A percentile compares a stretch with the other conserved stretches of the same genome.
Evolutionary conservation across 2,329 filamentous ascomycete genomes (phyloP).

Genomic region (Apiospora malaysiana): DNA sequence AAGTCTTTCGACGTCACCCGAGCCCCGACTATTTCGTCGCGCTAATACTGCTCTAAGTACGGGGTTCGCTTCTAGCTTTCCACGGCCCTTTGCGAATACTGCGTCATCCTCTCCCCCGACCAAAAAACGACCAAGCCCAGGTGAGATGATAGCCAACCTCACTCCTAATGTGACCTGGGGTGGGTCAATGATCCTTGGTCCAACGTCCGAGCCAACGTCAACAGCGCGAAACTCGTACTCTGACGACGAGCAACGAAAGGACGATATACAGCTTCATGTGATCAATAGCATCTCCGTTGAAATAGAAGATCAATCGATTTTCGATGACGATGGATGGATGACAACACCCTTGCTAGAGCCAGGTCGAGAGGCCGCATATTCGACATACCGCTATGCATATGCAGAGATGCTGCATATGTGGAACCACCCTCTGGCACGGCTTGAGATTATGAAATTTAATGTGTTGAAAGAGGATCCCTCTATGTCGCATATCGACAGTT

Average conservation of each 20-base stretch:
- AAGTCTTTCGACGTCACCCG: slow-evolving; percentile 65
- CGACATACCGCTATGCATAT: slow-evolving; percentile 68
- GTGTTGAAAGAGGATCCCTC: slow-evolving; percentile 57
- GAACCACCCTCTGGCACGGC: slow-evolving; percentile 64
- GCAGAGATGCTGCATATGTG: slow-evolving; percentile 73
- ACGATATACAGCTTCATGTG: slow-evolving; percentile 53
- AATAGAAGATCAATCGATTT: slow-evolving; percentile 67
- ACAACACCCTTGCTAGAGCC: slow-evolving; percentile 63
- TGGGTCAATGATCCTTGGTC: slow-evolving; percentile 49
- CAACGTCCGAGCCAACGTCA: slow-evolving; percentile 51
- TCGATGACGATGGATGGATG: slow-evolving; percentile 73
- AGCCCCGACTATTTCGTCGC: slow-evolving; percentile 57
- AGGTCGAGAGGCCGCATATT: slow-evolving; percentile 54
- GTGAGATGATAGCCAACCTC: slow-evolving; percentile 63
- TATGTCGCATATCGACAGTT: slow-evolving; percentile 32
- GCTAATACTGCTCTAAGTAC: slow-evolving; percentile 62
- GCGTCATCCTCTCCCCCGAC: slow-evolving; percentile 49
- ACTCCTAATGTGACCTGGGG: slow-evolving; percentile 60
- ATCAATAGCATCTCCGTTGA: slow-evolving; percentile 58
- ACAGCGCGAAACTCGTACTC: slow-evolving; percentile 58
- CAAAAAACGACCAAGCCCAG: slow-evolving; percentile 64
- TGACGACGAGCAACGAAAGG: slow-evolving; percentile 57
- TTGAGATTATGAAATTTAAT: slow-evolving; percentile 75
- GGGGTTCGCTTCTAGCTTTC: slow-evolving; percentile 61
- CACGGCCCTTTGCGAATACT: slow-evolving; percentile 48